phyloP scores from a whole-genome alignment of 495 filamentous ascomycete species.

The Talaromyces trachyspermus region DNA sequence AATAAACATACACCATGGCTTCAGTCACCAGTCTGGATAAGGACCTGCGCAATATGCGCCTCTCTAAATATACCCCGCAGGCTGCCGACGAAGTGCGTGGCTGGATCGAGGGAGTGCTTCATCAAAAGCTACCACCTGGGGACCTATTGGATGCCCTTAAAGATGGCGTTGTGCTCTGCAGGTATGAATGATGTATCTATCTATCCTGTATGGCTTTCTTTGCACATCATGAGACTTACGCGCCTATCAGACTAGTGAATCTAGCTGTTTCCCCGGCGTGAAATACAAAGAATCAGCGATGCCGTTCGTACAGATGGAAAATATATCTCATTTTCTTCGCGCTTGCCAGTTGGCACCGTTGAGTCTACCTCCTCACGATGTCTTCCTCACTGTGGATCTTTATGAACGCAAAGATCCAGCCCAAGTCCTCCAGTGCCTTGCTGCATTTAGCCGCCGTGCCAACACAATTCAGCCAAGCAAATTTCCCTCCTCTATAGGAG shows the following conservation, averaged over 20 bases:
- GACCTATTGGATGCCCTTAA: constrained; percentile 83
- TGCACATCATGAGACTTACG: constrained; percentile 14
- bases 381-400: constrained; percentile 95
- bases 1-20: constrained; percentile 54
- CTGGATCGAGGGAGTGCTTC: constrained; percentile 85
- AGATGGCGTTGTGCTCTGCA: constrained; percentile 88
- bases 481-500: constrained; percentile 68
- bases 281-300: constrained; percentile 75
- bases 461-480: constrained; percentile 64
- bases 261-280: constrained; percentile 73
- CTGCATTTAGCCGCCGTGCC: constrained; percentile 84
- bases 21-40: constrained; percentile 91
- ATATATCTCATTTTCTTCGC: constrained; percentile 92
- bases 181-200: constrained; percentile 43
- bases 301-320: constrained; percentile 99
- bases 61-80: constrained; percentile 88
- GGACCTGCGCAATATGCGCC: constrained; percentile 86
- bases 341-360: constrained; percentile 79
- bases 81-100: constrained; percentile 77
- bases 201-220: neutral
- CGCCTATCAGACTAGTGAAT: constrained; percentile 63
- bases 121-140: constrained; percentile 56
- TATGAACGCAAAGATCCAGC: constrained; percentile 95
- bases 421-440: constrained; percentile 89
- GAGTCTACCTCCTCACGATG: constrained; percentile 83